Evolutionary conservation across 2,329 filamentous ascomycete species (phyloP).

Genomic region (Teratosphaeria zuluensis): DNA sequence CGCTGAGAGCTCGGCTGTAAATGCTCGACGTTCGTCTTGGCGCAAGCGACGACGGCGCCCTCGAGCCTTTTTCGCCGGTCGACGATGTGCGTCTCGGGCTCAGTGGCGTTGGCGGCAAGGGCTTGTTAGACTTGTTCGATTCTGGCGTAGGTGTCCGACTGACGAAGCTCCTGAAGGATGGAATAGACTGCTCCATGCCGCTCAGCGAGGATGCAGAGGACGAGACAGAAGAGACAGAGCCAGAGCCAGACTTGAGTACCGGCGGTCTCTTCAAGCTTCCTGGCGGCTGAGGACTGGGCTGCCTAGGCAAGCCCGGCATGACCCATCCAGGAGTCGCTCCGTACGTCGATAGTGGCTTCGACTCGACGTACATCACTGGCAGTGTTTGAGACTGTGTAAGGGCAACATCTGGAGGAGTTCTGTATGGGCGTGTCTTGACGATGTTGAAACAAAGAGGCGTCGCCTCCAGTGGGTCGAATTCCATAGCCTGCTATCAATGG

Average conservation of each 20-base stretch:
- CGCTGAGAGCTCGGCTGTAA: slow-evolving; percentile 24
- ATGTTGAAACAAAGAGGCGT: slow-evolving; percentile 4
- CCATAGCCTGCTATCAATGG: not conserved
- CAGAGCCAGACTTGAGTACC: slow-evolving; percentile 6
- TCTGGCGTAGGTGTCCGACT: slow-evolving; percentile 20
- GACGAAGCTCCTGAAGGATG: slow-evolving; percentile 25
- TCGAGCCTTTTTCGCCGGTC: not conserved
- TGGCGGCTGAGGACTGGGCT: slow-evolving; percentile 2
- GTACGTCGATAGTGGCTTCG: slow-evolving; percentile 15
- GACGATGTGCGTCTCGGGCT: slow-evolving; percentile 4
- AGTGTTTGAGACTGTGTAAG: not conserved
- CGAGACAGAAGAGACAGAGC: slow-evolving; percentile 1
- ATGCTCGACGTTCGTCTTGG: slow-evolving; percentile 24
- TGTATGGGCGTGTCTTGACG: not conserved
- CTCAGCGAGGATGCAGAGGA: slow-evolving; percentile 12
- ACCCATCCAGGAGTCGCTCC: slow-evolving; percentile 12
- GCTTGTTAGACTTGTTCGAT: slow-evolving; percentile 13
- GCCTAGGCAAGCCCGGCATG: slow-evolving; percentile 10
- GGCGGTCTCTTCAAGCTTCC: slow-evolving; percentile 3
- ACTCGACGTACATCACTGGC: slow-evolving; percentile 16
- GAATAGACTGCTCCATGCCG: slow-evolving; percentile 18
- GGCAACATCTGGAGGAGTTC: not conserved
- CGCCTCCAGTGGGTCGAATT: not conserved
- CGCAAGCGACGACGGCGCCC: not conserved
- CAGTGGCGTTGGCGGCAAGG: slow-evolving; percentile 22